phyloP scores from a whole-genome alignment of 805 yeast genomes.

The Cyberlindnera xylosilytica region DNA sequence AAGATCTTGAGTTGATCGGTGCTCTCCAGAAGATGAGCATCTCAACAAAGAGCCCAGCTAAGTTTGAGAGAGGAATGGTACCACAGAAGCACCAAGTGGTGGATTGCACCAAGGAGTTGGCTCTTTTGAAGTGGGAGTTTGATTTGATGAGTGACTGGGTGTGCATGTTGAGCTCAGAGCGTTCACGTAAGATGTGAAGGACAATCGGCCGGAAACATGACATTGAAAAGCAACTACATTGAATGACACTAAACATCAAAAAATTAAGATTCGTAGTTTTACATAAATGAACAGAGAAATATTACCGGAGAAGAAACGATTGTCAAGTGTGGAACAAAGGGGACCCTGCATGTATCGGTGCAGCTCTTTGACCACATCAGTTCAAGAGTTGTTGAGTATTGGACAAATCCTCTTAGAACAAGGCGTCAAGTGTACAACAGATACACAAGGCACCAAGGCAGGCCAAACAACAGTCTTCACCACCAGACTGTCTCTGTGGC shows the following conservation, averaged over 20 bases:
- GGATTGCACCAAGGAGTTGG: background rate
- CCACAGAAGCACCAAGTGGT: background rate
- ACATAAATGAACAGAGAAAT: too few relatives aligned
- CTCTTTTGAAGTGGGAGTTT: conserved; percentile 15
- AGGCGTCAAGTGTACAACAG: conserved; percentile 52
- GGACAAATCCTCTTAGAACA: conserved; percentile 32
- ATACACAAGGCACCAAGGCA: conserved; percentile 54
- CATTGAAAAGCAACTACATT: background rate
- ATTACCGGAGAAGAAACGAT: too few relatives aligned
- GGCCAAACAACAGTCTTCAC: conserved; percentile 46
- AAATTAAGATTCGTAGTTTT: too few relatives aligned
- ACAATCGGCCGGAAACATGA: too few relatives aligned
- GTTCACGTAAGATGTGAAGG: background rate
- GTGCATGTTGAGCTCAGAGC: background rate
- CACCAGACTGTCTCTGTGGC: conserved; percentile 35
- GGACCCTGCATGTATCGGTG: background rate
- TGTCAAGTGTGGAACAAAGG: too few relatives aligned
- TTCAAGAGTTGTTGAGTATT: too few relatives aligned
- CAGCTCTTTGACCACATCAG: too few relatives aligned
- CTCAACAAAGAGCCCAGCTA: background rate
- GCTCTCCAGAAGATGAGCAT: background rate
- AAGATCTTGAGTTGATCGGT: conserved; percentile 4
- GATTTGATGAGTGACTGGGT: conserved; percentile 16
- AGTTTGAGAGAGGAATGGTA: background rate
- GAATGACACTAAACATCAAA: too few relatives aligned